Conservation (phyloP, 306 rosid species). For the Vicia faba region DNA sequence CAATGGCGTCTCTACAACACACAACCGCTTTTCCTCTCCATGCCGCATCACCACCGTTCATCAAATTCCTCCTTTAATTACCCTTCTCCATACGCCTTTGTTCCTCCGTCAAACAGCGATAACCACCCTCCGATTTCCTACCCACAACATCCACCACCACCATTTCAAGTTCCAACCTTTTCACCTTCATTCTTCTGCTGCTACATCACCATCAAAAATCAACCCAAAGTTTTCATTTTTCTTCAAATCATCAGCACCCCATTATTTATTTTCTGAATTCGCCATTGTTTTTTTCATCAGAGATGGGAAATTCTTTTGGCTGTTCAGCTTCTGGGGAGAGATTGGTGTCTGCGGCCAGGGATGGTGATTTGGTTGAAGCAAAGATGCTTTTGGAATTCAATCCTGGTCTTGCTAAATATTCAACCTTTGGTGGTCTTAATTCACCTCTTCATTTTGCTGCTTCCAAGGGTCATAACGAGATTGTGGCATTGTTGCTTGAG, state of each 20-base stretch:
- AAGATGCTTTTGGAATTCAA: conserved; percentile 89
- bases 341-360: conserved; percentile 95
- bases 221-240: conserved; percentile 10
- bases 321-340: conserved; percentile 97
- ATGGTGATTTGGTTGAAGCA: conserved; percentile 92
- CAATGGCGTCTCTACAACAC: too few relatives aligned
- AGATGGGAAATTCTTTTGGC: conserved; percentile 94
- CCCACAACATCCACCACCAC: background rate
- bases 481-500: conserved; percentile 87
- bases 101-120: too few relatives aligned
- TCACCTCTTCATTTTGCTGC: conserved; percentile 99
- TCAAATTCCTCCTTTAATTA: too few relatives aligned
- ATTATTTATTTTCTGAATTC: conserved; percentile 43
- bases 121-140: too few relatives aligned
- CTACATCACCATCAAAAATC: background rate
- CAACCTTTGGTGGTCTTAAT: conserved; percentile 94
- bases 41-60: too few relatives aligned
- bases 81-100: too few relatives aligned
- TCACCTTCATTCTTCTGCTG: too few relatives aligned
- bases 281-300: conserved; percentile 28
- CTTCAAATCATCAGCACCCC: conserved; percentile 24
- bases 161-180: background rate
- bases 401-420: conserved; percentile 91
- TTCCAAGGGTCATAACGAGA: conserved; percentile 97
- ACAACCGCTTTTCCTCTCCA: too few relatives aligned